Percentiles rank a stretch among this genome's conserved stretches.
Evolutionary conservation across 495 filamentous ascomycete species (phyloP).

Genomic region (Immersiella caudata): DNA sequence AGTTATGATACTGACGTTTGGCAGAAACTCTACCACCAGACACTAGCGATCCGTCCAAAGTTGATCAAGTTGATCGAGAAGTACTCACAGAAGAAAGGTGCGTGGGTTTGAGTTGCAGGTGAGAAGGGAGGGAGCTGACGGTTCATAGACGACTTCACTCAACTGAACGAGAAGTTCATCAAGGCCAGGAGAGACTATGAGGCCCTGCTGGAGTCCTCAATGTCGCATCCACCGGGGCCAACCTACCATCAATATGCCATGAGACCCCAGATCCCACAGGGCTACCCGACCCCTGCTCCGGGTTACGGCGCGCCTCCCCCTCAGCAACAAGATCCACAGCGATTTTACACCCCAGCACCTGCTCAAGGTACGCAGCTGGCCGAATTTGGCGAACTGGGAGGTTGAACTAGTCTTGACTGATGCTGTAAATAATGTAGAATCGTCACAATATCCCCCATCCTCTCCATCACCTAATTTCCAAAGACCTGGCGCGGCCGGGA

Average conservation of each 20-base stretch:
- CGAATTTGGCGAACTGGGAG: conserved; percentile 34
- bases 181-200: conserved; percentile 97
- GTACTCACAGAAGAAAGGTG: conserved; percentile 99
- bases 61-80: conserved; percentile 98
- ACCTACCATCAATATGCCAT: conserved; percentile 66
- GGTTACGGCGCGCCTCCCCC: conserved; percentile 45
- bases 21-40: conserved; percentile 87
- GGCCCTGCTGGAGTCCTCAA: conserved; percentile 89
- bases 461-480: conserved; percentile 54
- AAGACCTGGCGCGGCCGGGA: conserved; percentile 37
- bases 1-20: conserved; percentile 17
- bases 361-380: conserved; percentile 42
- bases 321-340: conserved; percentile 62
- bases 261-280: conserved; percentile 63
- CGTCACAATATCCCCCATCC: conserved; percentile 47
- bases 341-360: conserved; percentile 68
- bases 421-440: conserved; percentile 35
- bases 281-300: conserved; percentile 56
- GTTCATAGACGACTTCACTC: conserved; percentile 88
- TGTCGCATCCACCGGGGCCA: conserved; percentile 81
- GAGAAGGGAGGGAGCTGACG: conserved; percentile 23
- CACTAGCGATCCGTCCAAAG: conserved; percentile 91
- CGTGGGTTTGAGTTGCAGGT: background rate
- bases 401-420: conserved; percentile 36
- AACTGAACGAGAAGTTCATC: conserved; percentile 99